These are phyloP conservation scores for Mediolabrus comicus DNA, from an alignment of 108 stramenopile species.

Conservation along the genomic window DNA sequence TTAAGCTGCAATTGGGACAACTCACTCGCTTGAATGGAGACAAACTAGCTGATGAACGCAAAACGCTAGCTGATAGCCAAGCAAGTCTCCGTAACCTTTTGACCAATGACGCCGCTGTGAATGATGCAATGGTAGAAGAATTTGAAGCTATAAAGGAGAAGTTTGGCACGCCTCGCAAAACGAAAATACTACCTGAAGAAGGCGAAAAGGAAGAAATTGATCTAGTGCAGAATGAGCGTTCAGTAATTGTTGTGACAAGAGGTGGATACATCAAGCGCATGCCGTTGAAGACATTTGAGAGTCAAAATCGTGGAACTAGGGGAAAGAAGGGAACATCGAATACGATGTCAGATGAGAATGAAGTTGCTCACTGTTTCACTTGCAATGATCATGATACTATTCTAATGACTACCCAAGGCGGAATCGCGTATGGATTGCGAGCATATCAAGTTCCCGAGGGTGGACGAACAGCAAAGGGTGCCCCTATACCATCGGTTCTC, in stretches of 20 bases:
- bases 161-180: constrained; percentile 82
- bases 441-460: constrained; percentile 87
- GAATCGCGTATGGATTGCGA: constrained; percentile 89
- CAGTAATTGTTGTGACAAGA: constrained; percentile 91
- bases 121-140: constrained; percentile 82
- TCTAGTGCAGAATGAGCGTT: constrained; percentile 82
- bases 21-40: constrained; percentile 87
- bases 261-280: constrained; percentile 96
- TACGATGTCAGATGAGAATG: constrained; percentile 60
- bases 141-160: constrained; percentile 64
- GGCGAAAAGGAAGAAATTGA: constrained; percentile 87
- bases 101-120: constrained; percentile 73
- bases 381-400: constrained; percentile 96
- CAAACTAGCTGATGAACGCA: constrained; percentile 79
- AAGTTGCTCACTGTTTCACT: constrained; percentile 91
- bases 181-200: constrained; percentile 75
- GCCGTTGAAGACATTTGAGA: constrained; percentile 91
- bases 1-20: constrained; percentile 88
- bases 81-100: constrained; percentile 54
- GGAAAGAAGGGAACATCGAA: constrained; percentile 82
- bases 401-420: constrained; percentile 88
- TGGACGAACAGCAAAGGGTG: constrained; percentile 79
- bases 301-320: constrained; percentile 83
- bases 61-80: constrained; percentile 52
- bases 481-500: constrained; percentile 82